Evolutionary conservation across 2,329 filamentous ascomycete species (phyloP), one percentile per base, ranked within the genome.

Genomic region (Xylariomycetidae sp.): DNA sequence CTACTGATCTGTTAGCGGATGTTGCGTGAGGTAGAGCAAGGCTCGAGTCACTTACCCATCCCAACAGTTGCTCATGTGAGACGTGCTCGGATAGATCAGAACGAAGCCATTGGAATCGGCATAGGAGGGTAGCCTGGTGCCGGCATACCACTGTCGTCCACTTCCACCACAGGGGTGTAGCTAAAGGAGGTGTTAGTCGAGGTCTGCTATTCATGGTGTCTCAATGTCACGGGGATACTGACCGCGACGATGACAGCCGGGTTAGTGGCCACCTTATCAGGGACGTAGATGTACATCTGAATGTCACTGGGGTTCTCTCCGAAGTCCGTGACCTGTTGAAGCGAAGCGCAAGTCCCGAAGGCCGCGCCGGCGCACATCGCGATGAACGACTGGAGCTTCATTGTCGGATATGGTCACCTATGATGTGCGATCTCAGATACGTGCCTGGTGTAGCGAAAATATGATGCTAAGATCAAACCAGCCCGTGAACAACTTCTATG

Each of bases 101-200:
- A 75, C 67, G 53, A 68, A 72, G 13, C 66, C 63, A 29, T 65
- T 57, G 13, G 52, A 43, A 26, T 71, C 68, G 3, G 68, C 64
- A 14, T 38, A 43, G 6, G 38, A 42, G 4, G 43, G 40, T 8
- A 47, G 40, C 7, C 19, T 31, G 4, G 46, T 45, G 24, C 32
- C 38, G 10, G 33, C 34, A 30, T 38, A 44, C 36, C 38, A 41
- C 35, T 42, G 35, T 16, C 29, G 29, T 6, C 38, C 43, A 10
- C 18, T 37, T 4, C 40, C 37, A 14, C 42, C 42, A 13, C 42
- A 46, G 13, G 37, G 37, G 17, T 46, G 43, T 9, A 46, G 35
- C 43, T 46, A 30, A 24, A 29, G 10, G 13, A 18, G n/a, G 3
- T n/a, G n/a, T n/a, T n/a, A n/a, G n/a, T n/a, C n/a, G n/a, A n/a